Evolutionary conservation across 2,329 filamentous ascomycete species (phyloP).

Genomic region (Tetracladium maxilliforme): DNA sequence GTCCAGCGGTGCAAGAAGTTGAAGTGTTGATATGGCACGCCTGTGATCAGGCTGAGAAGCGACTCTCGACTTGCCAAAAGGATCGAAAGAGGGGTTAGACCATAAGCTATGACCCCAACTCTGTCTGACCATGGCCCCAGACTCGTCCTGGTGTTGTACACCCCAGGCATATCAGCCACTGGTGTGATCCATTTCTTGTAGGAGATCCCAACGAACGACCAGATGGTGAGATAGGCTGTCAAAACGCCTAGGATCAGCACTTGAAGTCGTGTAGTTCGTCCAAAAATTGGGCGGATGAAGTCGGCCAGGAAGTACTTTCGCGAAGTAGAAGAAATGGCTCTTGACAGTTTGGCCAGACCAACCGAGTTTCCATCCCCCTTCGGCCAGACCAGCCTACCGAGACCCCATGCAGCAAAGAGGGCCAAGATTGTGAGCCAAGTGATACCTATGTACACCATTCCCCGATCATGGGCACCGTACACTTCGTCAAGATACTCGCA

Average conservation of each 20-base stretch:
- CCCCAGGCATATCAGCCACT: conserved; percentile 34
- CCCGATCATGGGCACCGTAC: conserved; percentile 35
- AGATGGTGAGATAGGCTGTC: conserved; percentile 47
- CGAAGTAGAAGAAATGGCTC: too few relatives aligned
- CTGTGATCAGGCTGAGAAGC: conserved; percentile 53
- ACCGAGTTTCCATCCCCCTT: too few relatives aligned
- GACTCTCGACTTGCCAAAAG: conserved; percentile 56
- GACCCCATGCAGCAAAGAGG: conserved; percentile 24
- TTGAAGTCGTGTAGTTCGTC: conserved; percentile 53
- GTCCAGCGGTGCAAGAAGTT: conserved; percentile 68
- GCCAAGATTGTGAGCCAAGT: conserved; percentile 37
- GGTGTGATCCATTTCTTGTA: conserved; percentile 60
- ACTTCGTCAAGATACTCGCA: conserved; percentile 42
- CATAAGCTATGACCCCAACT: conserved; percentile 57
- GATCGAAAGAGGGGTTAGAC: conserved; percentile 56
- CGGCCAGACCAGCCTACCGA: too few relatives aligned
- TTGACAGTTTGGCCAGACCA: too few relatives aligned
- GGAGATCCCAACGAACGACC: conserved; percentile 52
- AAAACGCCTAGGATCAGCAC: conserved; percentile 44
- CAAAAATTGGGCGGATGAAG: too few relatives aligned
- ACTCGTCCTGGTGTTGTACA: conserved; percentile 49
- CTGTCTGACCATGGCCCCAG: conserved; percentile 57
- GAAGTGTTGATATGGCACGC: conserved; percentile 63
- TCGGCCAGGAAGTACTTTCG: too few relatives aligned
- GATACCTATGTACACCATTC: conserved; percentile 40